Evolutionary conservation across 2,329 filamentous ascomycete genomes (phyloP).

Genomic region (Fulvia fulva): DNA sequence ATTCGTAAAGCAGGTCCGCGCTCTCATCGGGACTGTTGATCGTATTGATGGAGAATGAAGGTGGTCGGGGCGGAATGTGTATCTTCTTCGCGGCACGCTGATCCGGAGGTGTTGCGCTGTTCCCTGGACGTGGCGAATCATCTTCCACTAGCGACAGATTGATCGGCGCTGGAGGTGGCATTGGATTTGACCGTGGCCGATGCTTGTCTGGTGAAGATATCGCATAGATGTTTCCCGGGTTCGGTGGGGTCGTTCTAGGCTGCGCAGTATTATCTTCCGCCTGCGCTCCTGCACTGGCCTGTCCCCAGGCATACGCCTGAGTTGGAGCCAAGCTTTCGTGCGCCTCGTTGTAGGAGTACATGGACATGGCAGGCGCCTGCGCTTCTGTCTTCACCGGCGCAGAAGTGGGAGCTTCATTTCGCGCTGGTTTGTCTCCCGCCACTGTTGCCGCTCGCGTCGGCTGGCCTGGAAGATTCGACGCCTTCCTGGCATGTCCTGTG

Average conservation of each 20-base stretch:
- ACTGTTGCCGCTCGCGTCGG: conserved; percentile 25
- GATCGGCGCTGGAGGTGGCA: conserved; percentile 46
- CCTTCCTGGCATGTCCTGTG: conserved; percentile 70
- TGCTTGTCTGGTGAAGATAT: conserved; percentile 51
- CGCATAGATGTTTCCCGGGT: conserved; percentile 23
- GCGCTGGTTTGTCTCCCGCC: conserved; percentile 26
- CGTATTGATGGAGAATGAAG: conserved; percentile 45
- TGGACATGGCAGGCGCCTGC: conserved; percentile 39
- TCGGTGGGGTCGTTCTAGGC: conserved; percentile 22
- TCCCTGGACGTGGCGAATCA: conserved; percentile 40
- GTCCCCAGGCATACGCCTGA: conserved; percentile 43
- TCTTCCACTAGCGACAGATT: conserved; percentile 56
- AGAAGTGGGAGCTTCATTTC: conserved; percentile 28
- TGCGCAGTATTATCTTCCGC: conserved; percentile 40
- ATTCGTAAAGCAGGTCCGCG: conserved; percentile 84
- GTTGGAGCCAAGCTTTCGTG: conserved; percentile 40
- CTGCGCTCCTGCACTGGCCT: conserved; percentile 20
- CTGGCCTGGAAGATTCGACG: conserved; percentile 21
- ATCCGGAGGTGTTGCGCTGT: conserved; percentile 21
- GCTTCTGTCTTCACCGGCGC: conserved; percentile 30
- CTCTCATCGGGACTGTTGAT: conserved; percentile 67
- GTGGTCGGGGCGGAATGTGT: conserved; percentile 37
- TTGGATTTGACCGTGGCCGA: conserved; percentile 39
- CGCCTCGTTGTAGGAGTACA: conserved; percentile 37
- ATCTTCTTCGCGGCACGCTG: conserved; percentile 22